Evolutionary conservation across 2,329 filamentous ascomycete genomes (phyloP).

Genomic region (Eurotiales sp.): DNA sequence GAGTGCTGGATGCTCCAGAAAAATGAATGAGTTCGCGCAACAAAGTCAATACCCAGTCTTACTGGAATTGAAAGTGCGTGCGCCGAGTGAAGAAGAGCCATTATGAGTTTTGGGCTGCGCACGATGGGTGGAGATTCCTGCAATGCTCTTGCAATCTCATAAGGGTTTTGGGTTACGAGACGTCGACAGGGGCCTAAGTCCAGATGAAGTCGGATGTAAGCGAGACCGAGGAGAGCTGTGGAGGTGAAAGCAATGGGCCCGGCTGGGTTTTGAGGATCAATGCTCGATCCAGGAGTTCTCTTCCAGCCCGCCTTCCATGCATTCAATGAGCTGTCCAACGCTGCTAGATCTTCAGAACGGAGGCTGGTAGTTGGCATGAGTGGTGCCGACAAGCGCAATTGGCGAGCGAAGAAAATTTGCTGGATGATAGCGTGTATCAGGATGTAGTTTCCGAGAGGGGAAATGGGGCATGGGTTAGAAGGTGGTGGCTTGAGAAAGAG

Average conservation of each 20-base stretch:
- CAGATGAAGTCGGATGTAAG: constrained; percentile 47
- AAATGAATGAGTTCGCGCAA: constrained; percentile 51
- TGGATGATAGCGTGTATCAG: constrained; percentile 54
- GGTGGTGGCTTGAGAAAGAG: constrained; percentile 39
- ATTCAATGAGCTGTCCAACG: constrained; percentile 45
- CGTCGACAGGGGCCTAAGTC: constrained; percentile 46
- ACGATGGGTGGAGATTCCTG: constrained; percentile 40
- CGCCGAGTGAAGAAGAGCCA: constrained; percentile 51
- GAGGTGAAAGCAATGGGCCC: constrained; percentile 53
- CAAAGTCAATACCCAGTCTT: constrained; percentile 51
- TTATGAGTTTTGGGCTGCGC: constrained; percentile 45
- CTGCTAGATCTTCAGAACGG: constrained; percentile 41
- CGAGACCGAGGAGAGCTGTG: constrained; percentile 45
- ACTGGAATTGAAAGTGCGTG: constrained; percentile 54
- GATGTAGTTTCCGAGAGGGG: constrained; percentile 53
- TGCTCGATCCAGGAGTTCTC: constrained; percentile 49
- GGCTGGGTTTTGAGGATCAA: constrained; percentile 52
- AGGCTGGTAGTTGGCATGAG: constrained; percentile 40
- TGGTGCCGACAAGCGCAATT: constrained; percentile 45
- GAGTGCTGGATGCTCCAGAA: constrained; percentile 56
- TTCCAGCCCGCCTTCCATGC: constrained; percentile 54
- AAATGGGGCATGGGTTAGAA: constrained; percentile 36
- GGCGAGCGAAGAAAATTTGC: constrained; percentile 51
- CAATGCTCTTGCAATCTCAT: constrained; percentile 45
- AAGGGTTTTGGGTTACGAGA: constrained; percentile 46